Percentiles rank a stretch among this genome's conserved stretches.
phyloP scores from a whole-genome alignment of 108 stramenopile genomes.

The Epithemia pelagica region DNA sequence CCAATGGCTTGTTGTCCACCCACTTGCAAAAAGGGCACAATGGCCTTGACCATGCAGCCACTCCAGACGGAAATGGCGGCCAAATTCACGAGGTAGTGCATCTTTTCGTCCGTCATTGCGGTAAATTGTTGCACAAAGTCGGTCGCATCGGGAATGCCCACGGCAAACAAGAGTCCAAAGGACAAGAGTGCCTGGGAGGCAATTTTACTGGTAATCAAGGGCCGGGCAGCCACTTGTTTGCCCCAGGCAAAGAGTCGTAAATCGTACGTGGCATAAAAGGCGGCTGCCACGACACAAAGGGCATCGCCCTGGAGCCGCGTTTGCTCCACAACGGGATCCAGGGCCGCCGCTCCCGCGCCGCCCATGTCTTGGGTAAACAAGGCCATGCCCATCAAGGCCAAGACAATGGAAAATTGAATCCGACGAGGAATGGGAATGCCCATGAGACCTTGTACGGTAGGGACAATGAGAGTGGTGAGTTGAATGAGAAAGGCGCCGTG shows the following conservation, averaged over 20 bases:
- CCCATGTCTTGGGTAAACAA: slow-evolving; percentile 62
- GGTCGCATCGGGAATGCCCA: background rate
- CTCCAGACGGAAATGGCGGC: slow-evolving; percentile 46
- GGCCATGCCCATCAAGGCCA: slow-evolving; percentile 60
- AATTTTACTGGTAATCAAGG: slow-evolving; percentile 68
- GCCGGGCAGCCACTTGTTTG: slow-evolving; percentile 39
- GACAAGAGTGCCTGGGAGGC: slow-evolving; percentile 55
- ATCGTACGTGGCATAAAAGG: slow-evolving; percentile 72
- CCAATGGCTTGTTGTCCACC: slow-evolving; percentile 68
- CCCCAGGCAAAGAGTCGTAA: slow-evolving; percentile 64
- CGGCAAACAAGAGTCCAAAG: slow-evolving; percentile 22
- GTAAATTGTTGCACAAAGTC: slow-evolving; percentile 16
- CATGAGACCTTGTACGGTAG: slow-evolving; percentile 47
- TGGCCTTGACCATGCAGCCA: slow-evolving; percentile 62
- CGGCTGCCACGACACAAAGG: slow-evolving; percentile 61
- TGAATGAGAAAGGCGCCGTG: slow-evolving; percentile 79
- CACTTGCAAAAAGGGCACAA: slow-evolving; percentile 75
- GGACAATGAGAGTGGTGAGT: slow-evolving; percentile 73
- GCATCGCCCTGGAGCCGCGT: slow-evolving; percentile 45
- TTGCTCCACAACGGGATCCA: slow-evolving; percentile 7
- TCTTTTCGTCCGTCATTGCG: slow-evolving; percentile 1
- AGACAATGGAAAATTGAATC: slow-evolving; percentile 46
- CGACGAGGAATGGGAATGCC: slow-evolving; percentile 64
- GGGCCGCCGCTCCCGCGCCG: slow-evolving; percentile 1
- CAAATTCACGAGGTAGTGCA: slow-evolving; percentile 20